phyloP scores from a whole-genome alignment of 495 filamentous ascomycete genomes.

The Trichoderma asperelloides region DNA sequence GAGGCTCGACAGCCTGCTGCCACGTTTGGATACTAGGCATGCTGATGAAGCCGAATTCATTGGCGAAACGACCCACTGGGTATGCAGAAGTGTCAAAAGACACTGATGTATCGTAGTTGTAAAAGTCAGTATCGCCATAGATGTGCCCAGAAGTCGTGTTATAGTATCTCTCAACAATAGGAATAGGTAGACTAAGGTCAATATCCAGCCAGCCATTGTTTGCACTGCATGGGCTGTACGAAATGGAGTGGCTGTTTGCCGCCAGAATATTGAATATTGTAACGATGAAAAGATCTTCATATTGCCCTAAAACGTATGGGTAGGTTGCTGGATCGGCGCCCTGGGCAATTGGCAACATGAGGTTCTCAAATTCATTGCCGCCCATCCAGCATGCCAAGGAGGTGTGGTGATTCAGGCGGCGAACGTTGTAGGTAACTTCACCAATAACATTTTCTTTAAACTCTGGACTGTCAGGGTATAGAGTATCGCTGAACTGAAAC shows the following conservation, averaged over 20 bases:
- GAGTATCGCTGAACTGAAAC: constrained; percentile 55
- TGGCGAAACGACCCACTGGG: constrained; percentile 54
- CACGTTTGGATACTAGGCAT: constrained; percentile 59
- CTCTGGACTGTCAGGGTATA: constrained; percentile 48
- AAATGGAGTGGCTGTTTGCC: constrained; percentile 55
- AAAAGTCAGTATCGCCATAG: constrained; percentile 63
- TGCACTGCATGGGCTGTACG: constrained; percentile 59
- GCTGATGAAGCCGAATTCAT: constrained; percentile 59
- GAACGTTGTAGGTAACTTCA: constrained; percentile 56
- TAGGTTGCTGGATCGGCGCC: constrained; percentile 32
- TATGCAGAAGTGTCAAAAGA: constrained; percentile 50
- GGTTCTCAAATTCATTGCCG: constrained; percentile 55
- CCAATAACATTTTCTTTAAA: constrained; percentile 51
- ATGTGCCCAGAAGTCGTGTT: constrained; percentile 48
- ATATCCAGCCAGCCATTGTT: constrained; percentile 52
- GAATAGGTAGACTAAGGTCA: constrained; percentile 46
- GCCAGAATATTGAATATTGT: constrained; percentile 55
- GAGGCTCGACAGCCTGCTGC: constrained; percentile 42
- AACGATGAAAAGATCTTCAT: constrained; percentile 54
- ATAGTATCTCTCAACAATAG: constrained; percentile 53
- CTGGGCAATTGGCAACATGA: constrained; percentile 41
- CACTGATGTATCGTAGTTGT: constrained; percentile 51
- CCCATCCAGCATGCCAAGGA: constrained; percentile 59
- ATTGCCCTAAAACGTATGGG: constrained; percentile 42
- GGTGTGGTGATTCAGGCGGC: constrained; percentile 59